phyloP scores from a whole-genome alignment of 495 filamentous ascomycete genomes.

The Neurospora sp. region DNA sequence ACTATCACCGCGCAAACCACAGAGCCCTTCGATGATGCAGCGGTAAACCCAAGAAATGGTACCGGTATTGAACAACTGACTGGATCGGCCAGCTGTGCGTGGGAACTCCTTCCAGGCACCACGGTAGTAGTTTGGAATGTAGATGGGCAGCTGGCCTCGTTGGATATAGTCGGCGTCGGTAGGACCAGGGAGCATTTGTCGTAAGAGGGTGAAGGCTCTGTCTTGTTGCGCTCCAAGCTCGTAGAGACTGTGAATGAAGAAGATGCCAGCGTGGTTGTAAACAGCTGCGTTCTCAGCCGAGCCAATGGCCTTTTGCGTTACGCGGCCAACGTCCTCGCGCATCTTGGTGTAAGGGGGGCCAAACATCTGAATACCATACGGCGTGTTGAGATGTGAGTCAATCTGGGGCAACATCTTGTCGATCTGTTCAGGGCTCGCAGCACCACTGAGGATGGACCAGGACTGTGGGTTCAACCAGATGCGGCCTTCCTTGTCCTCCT shows the following conservation, averaged over 20 bases:
- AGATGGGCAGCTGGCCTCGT: slow-evolving; percentile 45
- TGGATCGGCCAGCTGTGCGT: slow-evolving; percentile 43
- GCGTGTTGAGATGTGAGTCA: slow-evolving; percentile 40
- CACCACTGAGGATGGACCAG: slow-evolving; percentile 44
- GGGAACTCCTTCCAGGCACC: slow-evolving; percentile 41
- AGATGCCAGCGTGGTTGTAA: slow-evolving; percentile 46
- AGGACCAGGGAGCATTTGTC: slow-evolving; percentile 44
- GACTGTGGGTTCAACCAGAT: slow-evolving; percentile 50
- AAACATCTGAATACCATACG: slow-evolving; percentile 46
- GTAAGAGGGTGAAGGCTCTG: slow-evolving; percentile 38
- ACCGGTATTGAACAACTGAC: slow-evolving; percentile 48
- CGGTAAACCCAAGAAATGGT: slow-evolving; percentile 47
- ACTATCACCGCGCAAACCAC: slow-evolving; percentile 39
- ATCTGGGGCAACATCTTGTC: slow-evolving; percentile 36
- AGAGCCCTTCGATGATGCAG: slow-evolving; percentile 43
- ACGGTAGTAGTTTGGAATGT: slow-evolving; percentile 49
- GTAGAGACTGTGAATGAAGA: slow-evolving; percentile 44
- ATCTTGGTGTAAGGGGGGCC: slow-evolving; percentile 41
- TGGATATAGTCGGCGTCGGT: slow-evolving; percentile 39
- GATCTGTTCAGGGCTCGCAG: slow-evolving; percentile 33
- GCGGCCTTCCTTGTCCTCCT: slow-evolving; percentile 39
- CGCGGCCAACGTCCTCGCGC: slow-evolving; percentile 49
- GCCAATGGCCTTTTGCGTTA: slow-evolving; percentile 47
- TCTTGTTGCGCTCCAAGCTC: slow-evolving; percentile 36
- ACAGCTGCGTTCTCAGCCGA: slow-evolving; percentile 47